A percentile compares a stretch with the other conserved stretches of the same genome.
These are phyloP conservation scores for Candida golubevii DNA, from an alignment of 805 yeast species.

Conservation along the genomic window DNA sequence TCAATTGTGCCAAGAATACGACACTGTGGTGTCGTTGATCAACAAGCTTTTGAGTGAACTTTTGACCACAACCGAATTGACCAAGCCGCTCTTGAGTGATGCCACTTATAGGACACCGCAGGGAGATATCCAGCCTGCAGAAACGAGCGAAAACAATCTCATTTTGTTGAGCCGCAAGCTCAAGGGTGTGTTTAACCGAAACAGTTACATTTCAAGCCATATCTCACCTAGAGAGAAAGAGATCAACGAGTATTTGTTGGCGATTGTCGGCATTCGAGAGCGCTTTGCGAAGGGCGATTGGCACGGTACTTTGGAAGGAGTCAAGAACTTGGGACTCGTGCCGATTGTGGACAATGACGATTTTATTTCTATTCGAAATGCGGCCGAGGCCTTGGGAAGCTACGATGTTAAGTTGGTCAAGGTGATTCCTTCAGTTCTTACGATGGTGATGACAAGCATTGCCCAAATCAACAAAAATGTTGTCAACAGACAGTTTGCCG, in stretches of 20 bases:
- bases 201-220: conserved; percentile 54
- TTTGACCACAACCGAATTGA: conserved; percentile 65
- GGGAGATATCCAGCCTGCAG: conserved; percentile 28
- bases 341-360: conserved; percentile 52
- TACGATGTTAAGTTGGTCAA: conserved; percentile 70
- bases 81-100: conserved; percentile 47
- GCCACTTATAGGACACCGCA: conserved; percentile 32
- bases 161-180: conserved; percentile 44
- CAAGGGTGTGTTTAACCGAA: conserved; percentile 46
- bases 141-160: conserved; percentile 44
- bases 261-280: conserved; percentile 65
- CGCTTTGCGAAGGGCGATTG: conserved; percentile 52
- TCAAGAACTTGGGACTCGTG: conserved; percentile 59
- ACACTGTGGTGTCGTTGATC: conserved; percentile 69
- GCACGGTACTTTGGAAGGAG: conserved; percentile 51
- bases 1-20: conserved; percentile 84
- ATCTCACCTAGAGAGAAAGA: conserved; percentile 54
- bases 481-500: conserved; percentile 39
- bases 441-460: conserved; percentile 77
- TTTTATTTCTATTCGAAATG: conserved; percentile 54
- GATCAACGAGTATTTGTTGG: conserved; percentile 60
- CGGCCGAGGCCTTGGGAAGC: conserved; percentile 53
- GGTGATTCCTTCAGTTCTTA: conserved; percentile 73
- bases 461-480: conserved; percentile 51
- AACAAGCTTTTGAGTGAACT: conserved; percentile 77